Percentiles rank a stretch among this genome's conserved stretches.
These are phyloP conservation scores for Xerophyta viscosa DNA, from an alignment of 106 monocot species.

Conservation along the genomic window DNA sequence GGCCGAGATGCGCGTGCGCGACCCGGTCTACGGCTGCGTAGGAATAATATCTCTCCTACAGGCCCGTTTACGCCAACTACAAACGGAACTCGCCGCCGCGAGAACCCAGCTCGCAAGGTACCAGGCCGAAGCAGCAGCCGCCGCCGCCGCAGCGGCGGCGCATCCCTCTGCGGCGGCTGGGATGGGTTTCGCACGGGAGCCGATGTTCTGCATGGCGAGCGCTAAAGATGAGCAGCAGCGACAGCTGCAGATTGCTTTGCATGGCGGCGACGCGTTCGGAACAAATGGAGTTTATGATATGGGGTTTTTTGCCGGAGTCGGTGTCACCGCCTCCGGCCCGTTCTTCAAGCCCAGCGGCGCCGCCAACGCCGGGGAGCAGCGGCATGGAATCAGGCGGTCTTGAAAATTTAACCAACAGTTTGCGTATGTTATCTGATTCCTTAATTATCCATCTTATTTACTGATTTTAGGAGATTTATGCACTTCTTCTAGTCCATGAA, in stretches of 20 bases:
- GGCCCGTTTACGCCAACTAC: conserved; percentile 72
- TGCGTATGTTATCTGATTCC: background rate
- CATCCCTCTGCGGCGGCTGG: too few relatives aligned
- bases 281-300: background rate
- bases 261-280: background rate
- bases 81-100: conserved; percentile 52
- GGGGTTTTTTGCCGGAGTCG: background rate
- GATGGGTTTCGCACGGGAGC: conserved; percentile 19
- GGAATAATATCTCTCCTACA: conserved; percentile 83
- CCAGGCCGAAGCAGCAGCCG: conserved; percentile 10
- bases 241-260: conserved; percentile 3
- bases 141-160: background rate
- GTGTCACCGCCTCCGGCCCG: background rate
- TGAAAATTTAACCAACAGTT: background rate
- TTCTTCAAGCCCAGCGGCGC: background rate
- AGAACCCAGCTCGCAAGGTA: conserved; percentile 64
- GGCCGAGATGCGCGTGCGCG: conserved; percentile 86
- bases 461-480: background rate
- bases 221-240: background rate
- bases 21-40: conserved; percentile 90
- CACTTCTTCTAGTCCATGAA: too few relatives aligned
- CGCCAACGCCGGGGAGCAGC: background rate
- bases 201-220: background rate
- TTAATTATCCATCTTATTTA: background rate
- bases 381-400: background rate